Percentiles rank a stretch among this genome's conserved stretches.
Conservation (phyloP, 768 basidiomycete genomes). For the Tephrocybe sp. region DNA sequence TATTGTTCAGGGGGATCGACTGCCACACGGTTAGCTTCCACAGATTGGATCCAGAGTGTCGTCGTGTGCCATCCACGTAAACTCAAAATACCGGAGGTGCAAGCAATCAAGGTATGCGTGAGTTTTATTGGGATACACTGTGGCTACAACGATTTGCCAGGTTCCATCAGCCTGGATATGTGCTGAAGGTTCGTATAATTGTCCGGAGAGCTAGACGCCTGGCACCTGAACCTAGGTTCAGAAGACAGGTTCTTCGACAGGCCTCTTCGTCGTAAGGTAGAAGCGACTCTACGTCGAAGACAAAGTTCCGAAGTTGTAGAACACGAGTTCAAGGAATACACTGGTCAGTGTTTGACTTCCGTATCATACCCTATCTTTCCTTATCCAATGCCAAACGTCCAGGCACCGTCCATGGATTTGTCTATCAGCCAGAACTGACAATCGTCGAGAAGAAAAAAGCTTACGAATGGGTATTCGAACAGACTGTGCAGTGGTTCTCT, state of each 20-base stretch:
- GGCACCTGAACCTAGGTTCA: conserved; percentile 14
- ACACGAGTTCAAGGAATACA: conserved; percentile 45
- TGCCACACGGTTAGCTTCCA: conserved; percentile 36
- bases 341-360: conserved; percentile 28
- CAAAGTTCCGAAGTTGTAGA: conserved; percentile 39
- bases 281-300: conserved; percentile 35
- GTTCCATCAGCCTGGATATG: conserved; percentile 38
- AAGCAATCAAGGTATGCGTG: conserved; percentile 31
- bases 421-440: conserved; percentile 38
- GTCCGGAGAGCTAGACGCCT: not conserved
- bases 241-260: conserved; percentile 39
- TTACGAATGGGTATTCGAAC: conserved; percentile 40
- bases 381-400: not conserved
- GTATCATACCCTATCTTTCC: not conserved
- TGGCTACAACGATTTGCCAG: conserved; percentile 1
- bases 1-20: conserved; percentile 45
- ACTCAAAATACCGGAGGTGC: conserved; percentile 31
- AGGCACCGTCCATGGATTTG: conserved; percentile 51
- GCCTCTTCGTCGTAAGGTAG: conserved; percentile 28
- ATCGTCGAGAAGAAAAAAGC: conserved; percentile 39
- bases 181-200: conserved; percentile 35
- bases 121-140: conserved; percentile 5
- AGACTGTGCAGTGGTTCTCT: conserved; percentile 45
- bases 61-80: conserved; percentile 43
- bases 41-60: conserved; percentile 34